Conservation (phyloP, 2,329 filamentous ascomycete genomes). For the Penicillium rolfsii region DNA sequence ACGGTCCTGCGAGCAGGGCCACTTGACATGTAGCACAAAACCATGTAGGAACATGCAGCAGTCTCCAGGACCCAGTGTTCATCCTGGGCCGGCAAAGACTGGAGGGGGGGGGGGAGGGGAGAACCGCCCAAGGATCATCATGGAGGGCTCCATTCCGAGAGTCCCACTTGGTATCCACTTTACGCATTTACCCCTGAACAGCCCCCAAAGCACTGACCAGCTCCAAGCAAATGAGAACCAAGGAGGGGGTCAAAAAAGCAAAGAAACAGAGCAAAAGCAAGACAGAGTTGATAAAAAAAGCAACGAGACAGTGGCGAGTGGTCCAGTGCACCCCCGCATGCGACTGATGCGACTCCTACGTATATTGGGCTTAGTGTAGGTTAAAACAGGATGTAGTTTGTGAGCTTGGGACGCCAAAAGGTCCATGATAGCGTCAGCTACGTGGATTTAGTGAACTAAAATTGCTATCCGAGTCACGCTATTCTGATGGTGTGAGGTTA, state of each 20-base stretch:
- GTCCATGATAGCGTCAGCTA: neutral
- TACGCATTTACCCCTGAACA: slow-evolving; percentile 29
- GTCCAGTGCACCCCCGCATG: slow-evolving; percentile 22
- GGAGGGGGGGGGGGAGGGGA: slow-evolving; percentile 9
- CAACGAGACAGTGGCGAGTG: slow-evolving; percentile 6
- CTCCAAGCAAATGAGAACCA: slow-evolving; percentile 9
- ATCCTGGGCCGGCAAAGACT: slow-evolving; percentile 10
- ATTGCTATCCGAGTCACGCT: slow-evolving; percentile 8
- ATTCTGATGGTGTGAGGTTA: slow-evolving; percentile 1
- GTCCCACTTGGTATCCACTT: slow-evolving; percentile 27
- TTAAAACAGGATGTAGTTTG: neutral
- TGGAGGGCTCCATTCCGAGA: slow-evolving; percentile 19
- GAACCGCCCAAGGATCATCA: slow-evolving; percentile 4
- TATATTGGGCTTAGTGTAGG: slow-evolving; percentile 1
- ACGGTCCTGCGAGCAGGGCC: neutral
- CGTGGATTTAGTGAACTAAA: neutral
- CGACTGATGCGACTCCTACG: neutral
- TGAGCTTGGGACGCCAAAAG: neutral
- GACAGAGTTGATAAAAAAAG: slow-evolving; percentile 12
- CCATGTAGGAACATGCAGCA: neutral
- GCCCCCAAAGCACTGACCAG: slow-evolving; percentile 24
- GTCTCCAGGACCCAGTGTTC: slow-evolving; percentile 8
- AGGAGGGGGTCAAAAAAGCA: neutral
- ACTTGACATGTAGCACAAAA: neutral
- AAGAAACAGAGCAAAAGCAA: neutral